A percentile compares a stretch with the other conserved stretches of the same genome.
phyloP scores from a whole-genome alignment of 768 basidiomycete genomes.

The Cyathus striatus region DNA sequence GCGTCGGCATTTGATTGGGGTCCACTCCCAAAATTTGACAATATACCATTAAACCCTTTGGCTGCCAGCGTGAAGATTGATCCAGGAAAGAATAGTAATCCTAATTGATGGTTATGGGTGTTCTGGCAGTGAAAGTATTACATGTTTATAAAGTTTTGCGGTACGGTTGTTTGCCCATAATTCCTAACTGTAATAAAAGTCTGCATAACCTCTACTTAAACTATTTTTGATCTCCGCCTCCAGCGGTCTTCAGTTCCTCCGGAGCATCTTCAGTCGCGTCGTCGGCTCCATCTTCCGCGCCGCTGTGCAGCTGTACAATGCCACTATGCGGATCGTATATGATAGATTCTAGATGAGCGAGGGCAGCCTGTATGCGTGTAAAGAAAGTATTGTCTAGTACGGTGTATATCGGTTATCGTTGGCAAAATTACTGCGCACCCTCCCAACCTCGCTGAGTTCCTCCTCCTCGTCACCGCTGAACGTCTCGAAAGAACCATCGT shows the following conservation, averaged over 20 bases:
- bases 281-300: conserved; percentile 3
- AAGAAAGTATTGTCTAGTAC: conserved; percentile 60
- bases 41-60: conserved; percentile 11
- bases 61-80: neutral
- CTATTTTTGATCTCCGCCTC: too few relatives aligned
- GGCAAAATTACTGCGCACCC: conserved; percentile 89
- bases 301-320: conserved; percentile 2
- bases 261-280: conserved; percentile 10
- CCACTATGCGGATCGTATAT: conserved; percentile 48
- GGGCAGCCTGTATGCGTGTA: conserved; percentile 56
- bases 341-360: conserved; percentile 79
- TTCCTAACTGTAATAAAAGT: too few relatives aligned
- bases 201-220: too few relatives aligned
- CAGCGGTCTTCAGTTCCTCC: conserved; percentile 4
- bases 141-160: too few relatives aligned
- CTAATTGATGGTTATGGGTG: neutral
- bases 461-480: conserved; percentile 56
- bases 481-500: conserved; percentile 44
- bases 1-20: conserved; percentile 54
- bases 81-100: neutral
- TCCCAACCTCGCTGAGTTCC: conserved; percentile 83
- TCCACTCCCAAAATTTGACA: conserved; percentile 44
- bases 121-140: too few relatives aligned
- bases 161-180: too few relatives aligned
- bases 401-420: conserved; percentile 75